Percentiles rank a stretch among this genome's conserved stretches.
Conservation (phyloP, 2,329 filamentous ascomycete genomes). For the Stagonosporopsis chrysanthemi region DNA sequence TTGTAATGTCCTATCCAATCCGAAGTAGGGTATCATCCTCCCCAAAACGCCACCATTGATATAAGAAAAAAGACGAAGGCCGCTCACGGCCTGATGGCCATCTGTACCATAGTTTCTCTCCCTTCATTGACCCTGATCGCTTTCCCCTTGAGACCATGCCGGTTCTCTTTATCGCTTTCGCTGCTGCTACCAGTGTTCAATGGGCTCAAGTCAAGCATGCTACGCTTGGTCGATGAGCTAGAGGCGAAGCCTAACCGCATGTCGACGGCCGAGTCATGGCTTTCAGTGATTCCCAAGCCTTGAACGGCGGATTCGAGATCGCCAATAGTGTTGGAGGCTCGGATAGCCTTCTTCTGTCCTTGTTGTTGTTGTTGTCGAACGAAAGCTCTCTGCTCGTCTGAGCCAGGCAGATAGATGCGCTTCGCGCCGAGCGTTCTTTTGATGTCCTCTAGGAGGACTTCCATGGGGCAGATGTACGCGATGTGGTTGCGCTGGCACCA, state of each 20-base stretch:
- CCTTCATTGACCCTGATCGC: conserved; percentile 36
- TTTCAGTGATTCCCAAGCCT: conserved; percentile 40
- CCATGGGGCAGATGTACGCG: conserved; percentile 96
- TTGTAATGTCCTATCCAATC: not conserved
- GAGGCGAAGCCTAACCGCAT: conserved; percentile 24
- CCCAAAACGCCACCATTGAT: conserved; percentile 4
- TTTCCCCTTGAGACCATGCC: conserved; percentile 30
- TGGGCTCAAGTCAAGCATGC: conserved; percentile 10
- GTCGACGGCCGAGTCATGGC: conserved; percentile 34
- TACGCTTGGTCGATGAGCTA: not conserved
- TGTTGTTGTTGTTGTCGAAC: conserved; percentile 11
- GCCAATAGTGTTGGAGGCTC: conserved; percentile 20
- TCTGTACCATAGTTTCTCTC: conserved; percentile 30
- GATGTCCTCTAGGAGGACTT: conserved; percentile 85
- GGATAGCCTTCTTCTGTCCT: conserved; percentile 12
- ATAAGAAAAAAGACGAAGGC: not conserved
- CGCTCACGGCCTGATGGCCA: conserved; percentile 32
- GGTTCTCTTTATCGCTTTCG: conserved; percentile 41
- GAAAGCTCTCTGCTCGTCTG: conserved; percentile 35
- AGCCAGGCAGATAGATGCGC: conserved; percentile 75
- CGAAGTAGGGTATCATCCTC: conserved; percentile 20
- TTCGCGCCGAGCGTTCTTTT: conserved; percentile 75
- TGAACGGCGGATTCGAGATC: conserved; percentile 39
- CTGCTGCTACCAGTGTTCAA: conserved; percentile 22
- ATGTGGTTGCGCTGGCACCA: conserved; percentile 82